Evolutionary conservation across 495 filamentous ascomycete genomes (phyloP), one percentile per base, ranked within the genome.

Genomic region (Penicillium herquei): DNA sequence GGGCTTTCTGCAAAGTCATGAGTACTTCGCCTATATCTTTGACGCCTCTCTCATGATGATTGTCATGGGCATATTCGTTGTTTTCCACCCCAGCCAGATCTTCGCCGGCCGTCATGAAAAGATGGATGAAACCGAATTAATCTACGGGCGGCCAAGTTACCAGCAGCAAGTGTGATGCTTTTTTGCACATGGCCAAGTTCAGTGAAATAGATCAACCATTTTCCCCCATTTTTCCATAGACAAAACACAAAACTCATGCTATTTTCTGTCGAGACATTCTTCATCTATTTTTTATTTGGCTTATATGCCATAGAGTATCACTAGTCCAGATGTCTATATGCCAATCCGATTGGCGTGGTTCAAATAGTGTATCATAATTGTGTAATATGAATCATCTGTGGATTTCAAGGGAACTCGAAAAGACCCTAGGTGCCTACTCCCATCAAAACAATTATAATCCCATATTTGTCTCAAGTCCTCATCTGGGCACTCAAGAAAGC

Each of bases 11-110:
- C 59, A 86, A 30, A 61, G 51, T 8, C 75, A 82, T 49, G 86
- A 89, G 70, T 75, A 74, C 59, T 80, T 76, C 52, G 52, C 87
- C 40, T 88, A 87, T 65, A 58, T 86, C 6, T 87, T 88, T 61
- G 87, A 90, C 61, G 63, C 76, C 26, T 26, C 71, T 18, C 58
- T 84, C 21, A 88, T 90, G 84, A 54, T 82, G 14, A 3, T 62
- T 0, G 78, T 78, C 18, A 80, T 82, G 69, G 55, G 78, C 0
- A 54, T 80, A 1, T 81, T 86, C 56, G 74, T 69, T 37, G 34
- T 71, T 7, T 59, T 59, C 26, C 63, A 68, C 39, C 68, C 68
- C 1, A 49, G 44, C 18, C 42, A 56, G 10, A 30, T 59, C 12
- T 26, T 16, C 18, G 40, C 35, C 6, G 35, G 39, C 14, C 3